Evolutionary conservation across 192 early-diverging fungal species (phyloP).

Genomic region (Gamsiella multidivaricata): DNA sequence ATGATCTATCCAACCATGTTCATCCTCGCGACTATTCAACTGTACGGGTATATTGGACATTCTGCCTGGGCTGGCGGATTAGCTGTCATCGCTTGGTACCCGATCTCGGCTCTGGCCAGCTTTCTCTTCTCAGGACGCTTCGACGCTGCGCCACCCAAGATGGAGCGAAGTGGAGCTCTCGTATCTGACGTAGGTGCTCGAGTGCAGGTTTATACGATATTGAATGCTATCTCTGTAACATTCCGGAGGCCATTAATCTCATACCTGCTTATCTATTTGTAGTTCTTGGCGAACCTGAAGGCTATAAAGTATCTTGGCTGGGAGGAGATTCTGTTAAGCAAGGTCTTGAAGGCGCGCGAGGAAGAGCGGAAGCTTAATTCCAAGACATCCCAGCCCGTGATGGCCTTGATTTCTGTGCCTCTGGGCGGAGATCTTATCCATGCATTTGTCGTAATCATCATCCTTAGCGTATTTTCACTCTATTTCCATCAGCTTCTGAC

Average conservation of each 20-base stretch:
- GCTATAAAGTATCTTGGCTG: slow-evolving; percentile 44
- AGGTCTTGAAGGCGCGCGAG: slow-evolving; percentile 24
- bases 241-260: too few relatives aligned
- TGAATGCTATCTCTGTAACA: too few relatives aligned
- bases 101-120: slow-evolving; percentile 50
- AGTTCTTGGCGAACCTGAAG: slow-evolving; percentile 48
- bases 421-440: slow-evolving; percentile 49
- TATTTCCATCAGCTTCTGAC: slow-evolving; percentile 34
- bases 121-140: slow-evolving; percentile 51
- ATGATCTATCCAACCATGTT: slow-evolving; percentile 42
- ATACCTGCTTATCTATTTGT: neutral
- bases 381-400: slow-evolving; percentile 40
- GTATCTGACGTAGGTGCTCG: slow-evolving; percentile 36
- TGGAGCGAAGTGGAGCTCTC: slow-evolving; percentile 42
- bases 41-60: slow-evolving; percentile 40
- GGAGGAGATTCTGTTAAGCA: slow-evolving; percentile 41
- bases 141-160: slow-evolving; percentile 25
- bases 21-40: slow-evolving; percentile 31
- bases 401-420: slow-evolving; percentile 50
- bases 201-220: neutral
- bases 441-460: slow-evolving; percentile 35
- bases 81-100: slow-evolving; percentile 44
- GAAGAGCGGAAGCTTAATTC: slow-evolving; percentile 33
- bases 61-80: slow-evolving; percentile 42
- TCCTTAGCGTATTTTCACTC: slow-evolving; percentile 23